Conservation (phyloP, 345 rosid species). For the Salix koriyanagi region DNA sequence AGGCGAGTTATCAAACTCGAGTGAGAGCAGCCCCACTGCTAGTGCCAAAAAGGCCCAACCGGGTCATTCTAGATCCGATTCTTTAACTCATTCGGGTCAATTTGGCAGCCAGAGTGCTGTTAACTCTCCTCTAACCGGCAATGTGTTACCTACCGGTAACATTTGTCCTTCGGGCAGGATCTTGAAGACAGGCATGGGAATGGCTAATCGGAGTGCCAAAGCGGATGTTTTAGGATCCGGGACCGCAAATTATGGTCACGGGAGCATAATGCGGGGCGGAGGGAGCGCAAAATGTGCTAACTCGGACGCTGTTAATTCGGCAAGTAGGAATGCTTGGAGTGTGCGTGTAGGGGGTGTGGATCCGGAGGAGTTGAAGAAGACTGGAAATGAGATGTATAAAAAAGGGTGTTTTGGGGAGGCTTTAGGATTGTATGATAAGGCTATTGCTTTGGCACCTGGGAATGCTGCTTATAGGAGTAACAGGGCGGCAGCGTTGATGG, state of each 20-base stretch:
- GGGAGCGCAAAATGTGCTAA: constrained; percentile 1
- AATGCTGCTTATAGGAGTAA: constrained; percentile 75
- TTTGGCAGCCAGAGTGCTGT: constrained; percentile 31
- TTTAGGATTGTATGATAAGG: constrained; percentile 72
- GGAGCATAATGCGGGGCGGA: constrained; percentile 76
- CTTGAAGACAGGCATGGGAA: constrained; percentile 57
- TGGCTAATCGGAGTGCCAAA: constrained; percentile 39
- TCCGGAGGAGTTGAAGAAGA: constrained; percentile 68
- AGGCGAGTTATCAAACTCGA: constrained; percentile 53
- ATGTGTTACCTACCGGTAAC: constrained; percentile 76
- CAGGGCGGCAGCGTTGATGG: constrained; percentile 71
- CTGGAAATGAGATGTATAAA: constrained; percentile 75
- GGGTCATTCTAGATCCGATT: constrained; percentile 47
- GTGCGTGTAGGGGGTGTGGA: constrained; percentile 26
- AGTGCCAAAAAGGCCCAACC: constrained; percentile 24
- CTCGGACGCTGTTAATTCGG: constrained; percentile 6
- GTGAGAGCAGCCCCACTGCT: constrained; percentile 54
- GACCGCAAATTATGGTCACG: constrained; percentile 77
- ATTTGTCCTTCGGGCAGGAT: constrained; percentile 78
- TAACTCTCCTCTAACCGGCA: constrained; percentile 43
- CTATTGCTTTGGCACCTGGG: constrained; percentile 58
- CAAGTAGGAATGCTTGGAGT: not conserved
- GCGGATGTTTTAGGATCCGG: constrained; percentile 72
- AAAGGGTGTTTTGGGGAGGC: constrained; percentile 76
- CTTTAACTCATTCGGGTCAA: constrained; percentile 45